Conservation (phyloP, 2,329 filamentous ascomycete species). For the Stromatinia cepivora region DNA sequence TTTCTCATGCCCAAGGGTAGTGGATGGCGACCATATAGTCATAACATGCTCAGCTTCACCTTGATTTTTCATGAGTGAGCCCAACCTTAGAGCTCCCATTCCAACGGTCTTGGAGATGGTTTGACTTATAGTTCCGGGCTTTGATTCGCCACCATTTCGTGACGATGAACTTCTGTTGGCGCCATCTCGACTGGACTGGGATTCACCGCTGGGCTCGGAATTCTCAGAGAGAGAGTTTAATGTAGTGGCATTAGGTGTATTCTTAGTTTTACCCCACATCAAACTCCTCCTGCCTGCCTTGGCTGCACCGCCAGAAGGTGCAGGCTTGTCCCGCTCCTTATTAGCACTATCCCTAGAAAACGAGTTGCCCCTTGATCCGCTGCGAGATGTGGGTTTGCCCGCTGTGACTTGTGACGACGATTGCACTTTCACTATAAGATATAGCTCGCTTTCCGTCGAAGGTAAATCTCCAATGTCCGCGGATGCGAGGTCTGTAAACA, state of each 20-base stretch:
- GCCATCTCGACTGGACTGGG: constrained; percentile 31
- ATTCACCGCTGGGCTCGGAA: constrained; percentile 18
- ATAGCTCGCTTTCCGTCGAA: constrained; percentile 70
- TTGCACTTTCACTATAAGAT: constrained; percentile 75
- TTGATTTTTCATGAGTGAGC: constrained; percentile 68
- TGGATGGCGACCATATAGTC: constrained; percentile 70
- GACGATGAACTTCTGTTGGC: constrained; percentile 57
- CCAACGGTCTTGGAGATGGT: constrained; percentile 69
- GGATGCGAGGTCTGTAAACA: constrained; percentile 79
- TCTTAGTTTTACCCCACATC: constrained; percentile 67
- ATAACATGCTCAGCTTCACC: constrained; percentile 75
- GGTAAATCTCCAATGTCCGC: constrained; percentile 55
- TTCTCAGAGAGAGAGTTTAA: constrained; percentile 52
- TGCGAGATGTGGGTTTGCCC: constrained; percentile 36
- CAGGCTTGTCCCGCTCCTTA: constrained; percentile 43
- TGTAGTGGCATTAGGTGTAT: constrained; percentile 45
- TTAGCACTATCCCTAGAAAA: constrained; percentile 35
- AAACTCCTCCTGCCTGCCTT: constrained; percentile 61
- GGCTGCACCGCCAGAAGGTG: constrained; percentile 48
- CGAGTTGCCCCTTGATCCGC: constrained; percentile 21
- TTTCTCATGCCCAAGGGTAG: constrained; percentile 55
- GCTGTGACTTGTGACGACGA: constrained; percentile 36
- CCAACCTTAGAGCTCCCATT: constrained; percentile 75
- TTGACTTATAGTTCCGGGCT: constrained; percentile 43
- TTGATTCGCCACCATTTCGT: constrained; percentile 42